Evolutionary conservation across 768 basidiomycete species (phyloP), one percentile per base, ranked within the genome.

Genomic region (Macrolepiota albuminosa): DNA sequence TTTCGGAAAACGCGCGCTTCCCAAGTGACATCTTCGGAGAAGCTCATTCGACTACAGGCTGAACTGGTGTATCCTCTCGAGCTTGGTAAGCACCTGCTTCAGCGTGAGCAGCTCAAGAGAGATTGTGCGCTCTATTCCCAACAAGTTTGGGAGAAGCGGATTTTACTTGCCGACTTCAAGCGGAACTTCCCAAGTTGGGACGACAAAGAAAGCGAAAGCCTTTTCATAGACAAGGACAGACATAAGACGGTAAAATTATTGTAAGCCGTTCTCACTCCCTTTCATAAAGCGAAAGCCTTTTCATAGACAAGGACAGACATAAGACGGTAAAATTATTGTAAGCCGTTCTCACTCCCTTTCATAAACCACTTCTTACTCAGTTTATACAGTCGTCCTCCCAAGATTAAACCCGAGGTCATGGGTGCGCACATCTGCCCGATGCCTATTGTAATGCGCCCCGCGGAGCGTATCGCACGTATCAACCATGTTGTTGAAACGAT

Each of bases 1-100:
- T 82, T 92, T 51, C 86, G 97, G 59, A 98, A 98, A 76, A 98
- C 96, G 7, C 87, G 96, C 14, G 88, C 94, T 16, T 91, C 90
- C 1, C 95, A 98, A 68, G 86, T 86, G 10, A 89, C 89, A 1
- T 92, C 87, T n/a, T 88, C 93, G 18, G 96, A 98, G 66, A 92
- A 93, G 65, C 83, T 99, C 63, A 71, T 85, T 4, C 90, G 92
- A 24, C 76, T 98, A 21, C 87, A 92, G 64, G 70, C 74, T 39
- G 95, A 98, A 72, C 78, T 99, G 4, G 72, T 79, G 3, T 83
- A 80, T 55, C 85, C 91, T 1, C 76, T 90, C 3, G 86, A 92
- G 40, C 78, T 98, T 5, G 88, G 92, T 14, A 80, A 79, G 61
- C 75, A 80, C 36, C 78, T 95, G 1, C 72, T 91, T 7, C 71